phyloP scores from a whole-genome alignment of 2,329 filamentous ascomycete genomes.

The Pochonia chlamydosporia region DNA sequence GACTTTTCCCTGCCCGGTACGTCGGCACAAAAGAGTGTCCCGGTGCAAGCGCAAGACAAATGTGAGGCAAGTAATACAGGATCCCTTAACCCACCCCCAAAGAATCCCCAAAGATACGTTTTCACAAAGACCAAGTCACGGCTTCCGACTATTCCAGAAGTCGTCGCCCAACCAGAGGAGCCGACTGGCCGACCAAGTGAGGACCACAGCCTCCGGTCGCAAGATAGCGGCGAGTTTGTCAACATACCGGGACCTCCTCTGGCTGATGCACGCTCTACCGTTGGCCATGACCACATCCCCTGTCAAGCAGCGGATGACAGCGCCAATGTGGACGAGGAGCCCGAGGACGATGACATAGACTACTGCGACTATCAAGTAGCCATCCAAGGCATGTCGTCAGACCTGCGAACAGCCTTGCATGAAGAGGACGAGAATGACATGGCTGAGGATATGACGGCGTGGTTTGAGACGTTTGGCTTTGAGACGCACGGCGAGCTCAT shows the following conservation, averaged over 20 bases:
- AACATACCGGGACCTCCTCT: conserved; percentile 43
- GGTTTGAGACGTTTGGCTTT: conserved; percentile 48
- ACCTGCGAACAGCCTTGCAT: conserved; percentile 37
- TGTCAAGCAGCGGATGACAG: conserved; percentile 1
- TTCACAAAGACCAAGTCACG: conserved; percentile 32
- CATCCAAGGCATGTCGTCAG: conserved; percentile 45
- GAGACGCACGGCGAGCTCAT: conserved; percentile 35
- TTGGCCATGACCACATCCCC: conserved; percentile 51
- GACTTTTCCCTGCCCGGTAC: conserved; percentile 2
- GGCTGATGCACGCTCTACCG: conserved; percentile 41
- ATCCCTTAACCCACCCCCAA: background rate
- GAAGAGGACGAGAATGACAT: conserved; percentile 38
- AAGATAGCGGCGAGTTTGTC: conserved; percentile 39
- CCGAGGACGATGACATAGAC: conserved; percentile 46
- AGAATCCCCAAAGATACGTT: conserved; percentile 2
- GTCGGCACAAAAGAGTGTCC: background rate
- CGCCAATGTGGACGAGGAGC: conserved; percentile 16
- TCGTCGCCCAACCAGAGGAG: background rate
- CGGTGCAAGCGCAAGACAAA: background rate
- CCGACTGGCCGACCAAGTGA: background rate
- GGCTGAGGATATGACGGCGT: conserved; percentile 38
- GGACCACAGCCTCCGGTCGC: background rate
- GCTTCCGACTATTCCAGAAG: conserved; percentile 8
- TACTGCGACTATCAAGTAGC: conserved; percentile 64
- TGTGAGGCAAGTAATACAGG: background rate